phyloP scores from a whole-genome alignment of 2,329 filamentous ascomycete species.

The Malbranchea zuffiana region DNA sequence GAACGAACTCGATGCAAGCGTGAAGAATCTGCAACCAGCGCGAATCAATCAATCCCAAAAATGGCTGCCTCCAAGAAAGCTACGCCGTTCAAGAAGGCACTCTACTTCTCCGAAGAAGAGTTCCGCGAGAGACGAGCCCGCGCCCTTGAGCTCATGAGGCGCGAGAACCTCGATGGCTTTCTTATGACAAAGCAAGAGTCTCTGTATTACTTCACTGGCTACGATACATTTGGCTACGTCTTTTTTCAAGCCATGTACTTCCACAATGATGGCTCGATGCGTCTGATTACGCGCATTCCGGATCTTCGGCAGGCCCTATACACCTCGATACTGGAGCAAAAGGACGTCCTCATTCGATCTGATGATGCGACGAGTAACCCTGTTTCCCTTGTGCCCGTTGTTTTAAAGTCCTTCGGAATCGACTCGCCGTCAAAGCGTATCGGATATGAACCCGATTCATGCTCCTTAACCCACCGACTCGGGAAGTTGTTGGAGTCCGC shows the following conservation, averaged over 20 bases:
- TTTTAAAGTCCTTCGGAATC: slow-evolving; percentile 23
- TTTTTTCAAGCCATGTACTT: slow-evolving; percentile 31
- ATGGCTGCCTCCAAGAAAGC: slow-evolving; percentile 15
- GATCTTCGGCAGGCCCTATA: slow-evolving; percentile 27
- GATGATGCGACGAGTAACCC: slow-evolving; percentile 24
- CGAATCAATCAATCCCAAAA: too few relatives aligned
- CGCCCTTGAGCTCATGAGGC: slow-evolving; percentile 21
- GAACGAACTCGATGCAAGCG: too few relatives aligned
- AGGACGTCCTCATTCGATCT: slow-evolving; percentile 22
- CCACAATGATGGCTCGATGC: slow-evolving; percentile 25
- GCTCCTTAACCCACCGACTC: slow-evolving; percentile 27
- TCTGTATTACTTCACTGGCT: slow-evolving; percentile 24
- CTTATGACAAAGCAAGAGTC: slow-evolving; percentile 29
- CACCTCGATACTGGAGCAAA: slow-evolving; percentile 24
- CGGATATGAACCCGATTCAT: slow-evolving; percentile 30
- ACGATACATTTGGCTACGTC: slow-evolving; percentile 29
- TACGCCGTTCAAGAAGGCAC: slow-evolving; percentile 22
- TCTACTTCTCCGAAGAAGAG: slow-evolving; percentile 21
- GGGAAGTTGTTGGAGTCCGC: slow-evolving; percentile 26
- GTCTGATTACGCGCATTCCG: slow-evolving; percentile 22
- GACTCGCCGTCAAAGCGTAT: slow-evolving; percentile 21
- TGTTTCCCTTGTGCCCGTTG: slow-evolving; percentile 22
- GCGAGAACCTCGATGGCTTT: slow-evolving; percentile 27
- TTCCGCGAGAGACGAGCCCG: slow-evolving; percentile 18
- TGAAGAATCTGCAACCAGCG: too few relatives aligned